These are phyloP conservation scores for Cryptosporidium baileyi DNA, from an alignment of 169 alveolate species.

Conservation along the genomic window DNA sequence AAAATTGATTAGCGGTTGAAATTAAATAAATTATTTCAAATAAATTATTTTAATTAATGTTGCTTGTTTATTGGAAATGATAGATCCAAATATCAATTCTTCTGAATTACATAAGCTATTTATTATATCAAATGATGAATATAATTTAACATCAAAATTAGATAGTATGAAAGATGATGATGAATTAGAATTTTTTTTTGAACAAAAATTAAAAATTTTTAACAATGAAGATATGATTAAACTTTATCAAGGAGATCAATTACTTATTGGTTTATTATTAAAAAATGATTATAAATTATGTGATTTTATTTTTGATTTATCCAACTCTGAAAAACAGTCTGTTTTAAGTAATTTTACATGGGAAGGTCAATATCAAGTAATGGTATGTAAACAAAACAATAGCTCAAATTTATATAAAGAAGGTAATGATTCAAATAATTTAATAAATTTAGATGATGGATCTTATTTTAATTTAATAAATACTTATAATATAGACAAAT, in stretches of 20 bases:
- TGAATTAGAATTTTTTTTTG: background rate
- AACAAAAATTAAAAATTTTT: background rate
- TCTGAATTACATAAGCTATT: too few relatives aligned
- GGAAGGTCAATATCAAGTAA: slow-evolving; percentile 62
- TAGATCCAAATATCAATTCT: too few relatives aligned
- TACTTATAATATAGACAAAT: background rate
- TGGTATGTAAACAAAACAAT: slow-evolving; percentile 4
- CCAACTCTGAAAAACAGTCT: slow-evolving; percentile 60
- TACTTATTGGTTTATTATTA: slow-evolving; percentile 16
- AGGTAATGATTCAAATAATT: background rate
- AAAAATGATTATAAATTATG: slow-evolving; percentile 18
- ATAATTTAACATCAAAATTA: background rate
- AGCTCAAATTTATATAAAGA: background rate
- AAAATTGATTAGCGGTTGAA: too few relatives aligned
- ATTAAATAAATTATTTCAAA: too few relatives aligned
- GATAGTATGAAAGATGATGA: background rate
- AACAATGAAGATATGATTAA: slow-evolving; percentile 8
- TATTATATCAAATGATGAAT: too few relatives aligned
- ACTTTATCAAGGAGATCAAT: slow-evolving; percentile 29
- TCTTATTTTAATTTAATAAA: slow-evolving; percentile 15
- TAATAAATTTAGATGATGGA: slow-evolving; percentile 50
- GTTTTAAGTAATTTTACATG: slow-evolving; percentile 60
- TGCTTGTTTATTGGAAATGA: too few relatives aligned
- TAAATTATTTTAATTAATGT: too few relatives aligned
- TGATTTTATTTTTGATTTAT: slow-evolving; percentile 44